phyloP scores from a whole-genome alignment of 495 filamentous ascomycete genomes.

The Penicillium argentinense region DNA sequence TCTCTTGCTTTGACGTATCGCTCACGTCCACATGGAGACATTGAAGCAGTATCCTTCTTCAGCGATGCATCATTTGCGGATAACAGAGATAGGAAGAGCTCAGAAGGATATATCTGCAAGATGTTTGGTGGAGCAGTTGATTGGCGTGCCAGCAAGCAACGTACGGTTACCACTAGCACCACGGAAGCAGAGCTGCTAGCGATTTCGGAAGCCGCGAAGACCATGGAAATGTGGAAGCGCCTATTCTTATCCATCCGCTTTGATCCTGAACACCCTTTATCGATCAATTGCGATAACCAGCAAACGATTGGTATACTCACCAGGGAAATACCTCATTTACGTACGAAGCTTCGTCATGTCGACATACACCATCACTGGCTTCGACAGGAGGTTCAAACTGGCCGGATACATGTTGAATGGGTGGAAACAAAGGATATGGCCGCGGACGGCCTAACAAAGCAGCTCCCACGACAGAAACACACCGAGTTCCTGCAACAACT shows the following conservation, averaged over 20 bases:
- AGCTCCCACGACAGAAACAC: no score
- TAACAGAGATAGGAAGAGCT: slow-evolving; percentile 13
- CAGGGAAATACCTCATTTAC: not conserved
- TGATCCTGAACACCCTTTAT: not conserved
- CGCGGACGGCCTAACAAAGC: slow-evolving; percentile 10
- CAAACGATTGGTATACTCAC: not conserved
- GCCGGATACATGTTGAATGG: not conserved
- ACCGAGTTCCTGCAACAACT: no score
- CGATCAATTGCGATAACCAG: not conserved
- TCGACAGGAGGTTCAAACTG: slow-evolving; percentile 8
- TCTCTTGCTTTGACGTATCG: no score
- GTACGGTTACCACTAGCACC: slow-evolving; percentile 21
- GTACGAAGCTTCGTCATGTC: slow-evolving; percentile 13
- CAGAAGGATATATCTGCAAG: slow-evolving; percentile 14
- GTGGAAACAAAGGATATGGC: slow-evolving; percentile 2
- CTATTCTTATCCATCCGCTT: not conserved
- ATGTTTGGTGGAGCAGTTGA: slow-evolving; percentile 18
- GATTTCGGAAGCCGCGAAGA: slow-evolving; percentile 4
- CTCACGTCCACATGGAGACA: no score
- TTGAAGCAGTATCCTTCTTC: no score
- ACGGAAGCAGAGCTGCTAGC: slow-evolving; percentile 15
- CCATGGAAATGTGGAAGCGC: slow-evolving; percentile 2
- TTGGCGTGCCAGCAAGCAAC: slow-evolving; percentile 18
- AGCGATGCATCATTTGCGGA: slow-evolving; percentile 19
- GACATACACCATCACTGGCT: slow-evolving; percentile 18